phyloP scores from a whole-genome alignment of 306 rosid genomes.

The Ochetophila trinervis region DNA sequence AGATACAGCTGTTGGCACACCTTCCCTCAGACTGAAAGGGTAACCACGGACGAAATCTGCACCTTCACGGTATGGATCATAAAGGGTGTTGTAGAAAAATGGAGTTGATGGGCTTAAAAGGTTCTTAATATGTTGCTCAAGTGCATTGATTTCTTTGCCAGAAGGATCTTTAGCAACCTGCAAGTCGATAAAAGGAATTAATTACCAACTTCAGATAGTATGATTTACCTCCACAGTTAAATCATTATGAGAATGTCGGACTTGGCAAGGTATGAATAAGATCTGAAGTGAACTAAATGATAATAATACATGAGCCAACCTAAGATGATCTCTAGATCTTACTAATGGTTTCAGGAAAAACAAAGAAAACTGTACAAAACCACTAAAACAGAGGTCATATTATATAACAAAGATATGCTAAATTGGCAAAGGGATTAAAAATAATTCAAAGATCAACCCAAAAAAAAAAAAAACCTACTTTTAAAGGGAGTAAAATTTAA shows the following conservation, averaged over 20 bases:
- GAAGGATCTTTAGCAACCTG: constrained; percentile 84
- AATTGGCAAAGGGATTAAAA: too few relatives aligned
- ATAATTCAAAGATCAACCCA: too few relatives aligned
- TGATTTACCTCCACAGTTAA: not conserved
- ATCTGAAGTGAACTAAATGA: not conserved
- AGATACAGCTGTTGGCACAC: constrained; percentile 72
- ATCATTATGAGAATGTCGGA: not conserved
- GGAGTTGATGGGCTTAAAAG: constrained; percentile 72
- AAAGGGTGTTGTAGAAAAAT: constrained; percentile 75
- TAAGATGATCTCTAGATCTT: not conserved
- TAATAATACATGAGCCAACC: not conserved
- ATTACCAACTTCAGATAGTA: too few relatives aligned
- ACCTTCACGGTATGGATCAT: constrained; percentile 83
- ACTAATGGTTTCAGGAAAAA: not conserved
- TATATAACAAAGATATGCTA: too few relatives aligned
- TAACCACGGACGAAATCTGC: constrained; percentile 84
- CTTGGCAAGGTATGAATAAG: not conserved
- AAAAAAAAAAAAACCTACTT: too few relatives aligned
- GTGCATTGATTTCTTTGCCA: constrained; percentile 70
- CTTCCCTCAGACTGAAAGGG: constrained; percentile 75
- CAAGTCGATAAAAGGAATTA: constrained; percentile 11
- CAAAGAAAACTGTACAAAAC: not conserved
- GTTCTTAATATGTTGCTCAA: constrained; percentile 79
- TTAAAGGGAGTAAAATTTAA: not conserved
- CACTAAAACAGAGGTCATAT: too few relatives aligned